Conservation (phyloP, 306 rosid genomes). For the Luffa aegyptiaca region DNA sequence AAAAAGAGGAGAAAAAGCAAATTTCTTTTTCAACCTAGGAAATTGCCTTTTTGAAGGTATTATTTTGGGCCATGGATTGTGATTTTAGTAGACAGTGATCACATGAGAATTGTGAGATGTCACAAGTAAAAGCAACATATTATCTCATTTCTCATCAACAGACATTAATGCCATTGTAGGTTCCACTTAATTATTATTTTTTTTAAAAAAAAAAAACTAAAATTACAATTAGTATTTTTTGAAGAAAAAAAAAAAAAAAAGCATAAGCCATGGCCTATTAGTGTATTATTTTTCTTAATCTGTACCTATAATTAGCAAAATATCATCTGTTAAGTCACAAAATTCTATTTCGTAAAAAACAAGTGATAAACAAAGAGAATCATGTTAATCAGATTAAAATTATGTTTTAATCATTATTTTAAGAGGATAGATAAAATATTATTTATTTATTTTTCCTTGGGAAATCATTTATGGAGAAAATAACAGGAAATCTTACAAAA, state of each 20-base stretch:
- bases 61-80: background rate
- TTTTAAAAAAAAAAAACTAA: background rate
- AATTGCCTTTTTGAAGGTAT: background rate
- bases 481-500: background rate
- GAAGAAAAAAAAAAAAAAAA: background rate
- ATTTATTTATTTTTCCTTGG: background rate
- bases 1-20: background rate
- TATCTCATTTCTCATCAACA: background rate
- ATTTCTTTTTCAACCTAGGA: background rate
- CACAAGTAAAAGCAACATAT: conserved; percentile 6
- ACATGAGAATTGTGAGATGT: conserved; percentile 11
- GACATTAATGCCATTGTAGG: background rate
- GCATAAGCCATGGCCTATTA: background rate
- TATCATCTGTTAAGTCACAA: background rate
- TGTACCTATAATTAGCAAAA: background rate
- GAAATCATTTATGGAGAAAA: background rate
- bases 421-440: background rate
- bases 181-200: background rate
- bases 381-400: no score
- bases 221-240: background rate
- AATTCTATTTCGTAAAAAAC: background rate
- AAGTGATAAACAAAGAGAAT: background rate
- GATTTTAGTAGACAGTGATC: conserved; percentile 5
- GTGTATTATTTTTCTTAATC: background rate
- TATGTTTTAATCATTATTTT: background rate